Evolutionary conservation across 495 filamentous ascomycete genomes (phyloP).

Genomic region (Alectoria sarmentosa): DNA sequence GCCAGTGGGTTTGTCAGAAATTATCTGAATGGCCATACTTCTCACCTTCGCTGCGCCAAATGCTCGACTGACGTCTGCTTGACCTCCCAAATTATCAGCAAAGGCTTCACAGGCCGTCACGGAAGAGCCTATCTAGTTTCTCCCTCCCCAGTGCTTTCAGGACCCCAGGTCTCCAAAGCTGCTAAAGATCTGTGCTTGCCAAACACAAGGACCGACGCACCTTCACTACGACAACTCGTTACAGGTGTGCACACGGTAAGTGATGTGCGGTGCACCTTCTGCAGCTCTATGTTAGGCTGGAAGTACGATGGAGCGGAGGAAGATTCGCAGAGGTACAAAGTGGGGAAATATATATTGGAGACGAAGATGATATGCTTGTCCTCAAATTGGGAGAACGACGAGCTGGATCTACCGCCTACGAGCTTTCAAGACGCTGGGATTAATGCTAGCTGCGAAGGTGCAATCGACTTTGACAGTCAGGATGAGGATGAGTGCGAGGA

Average conservation of each 20-base stretch:
- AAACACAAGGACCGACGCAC: constrained; percentile 53
- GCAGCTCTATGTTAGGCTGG: constrained; percentile 74
- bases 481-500: constrained; percentile 97
- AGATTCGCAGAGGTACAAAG: constrained; percentile 77
- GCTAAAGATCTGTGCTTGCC: constrained; percentile 35
- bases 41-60: constrained; percentile 62
- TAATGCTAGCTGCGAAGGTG: constrained; percentile 11
- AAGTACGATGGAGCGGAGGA: constrained; percentile 87
- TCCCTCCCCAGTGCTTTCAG: constrained; percentile 20
- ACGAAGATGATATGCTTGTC: constrained; percentile 61
- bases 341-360: constrained; percentile 95
- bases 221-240: constrained; percentile 66
- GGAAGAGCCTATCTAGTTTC: constrained; percentile 87
- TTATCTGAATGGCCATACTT: constrained; percentile 45
- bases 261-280: constrained; percentile 50
- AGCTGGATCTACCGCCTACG: constrained; percentile 13
- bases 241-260: constrained; percentile 66
- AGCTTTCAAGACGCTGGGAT: constrained; percentile 7
- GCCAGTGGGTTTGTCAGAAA: constrained; percentile 22
- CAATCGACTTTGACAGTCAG: constrained; percentile 74
- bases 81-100: constrained; percentile 74
- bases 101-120: constrained; percentile 90
- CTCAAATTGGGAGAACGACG: constrained; percentile 60
- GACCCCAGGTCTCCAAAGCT: constrained; percentile 31
- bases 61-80: constrained; percentile 73